A percentile compares a stretch with the other conserved stretches of the same genome.
Evolutionary conservation across 2,329 filamentous ascomycete genomes (phyloP).

Genomic region (Monosporascus sp.): DNA sequence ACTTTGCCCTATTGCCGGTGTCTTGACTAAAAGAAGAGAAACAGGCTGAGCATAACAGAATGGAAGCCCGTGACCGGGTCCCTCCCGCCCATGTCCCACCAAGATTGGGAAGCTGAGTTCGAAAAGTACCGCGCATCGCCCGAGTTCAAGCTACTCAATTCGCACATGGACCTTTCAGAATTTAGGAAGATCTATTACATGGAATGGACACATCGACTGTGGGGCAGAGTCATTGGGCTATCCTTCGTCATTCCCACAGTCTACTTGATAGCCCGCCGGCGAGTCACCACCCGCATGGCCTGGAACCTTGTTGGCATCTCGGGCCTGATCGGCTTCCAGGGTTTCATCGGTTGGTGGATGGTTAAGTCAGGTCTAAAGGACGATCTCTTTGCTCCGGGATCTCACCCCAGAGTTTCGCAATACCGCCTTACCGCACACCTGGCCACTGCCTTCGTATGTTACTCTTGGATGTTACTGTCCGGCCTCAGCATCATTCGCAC

Average conservation of each 20-base stretch:
- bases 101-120: conserved; percentile 91
- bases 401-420: conserved; percentile 88
- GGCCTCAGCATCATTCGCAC: conserved; percentile 80
- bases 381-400: conserved; percentile 87
- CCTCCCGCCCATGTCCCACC: conserved; percentile 70
- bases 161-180: conserved; percentile 85
- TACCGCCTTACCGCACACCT: conserved; percentile 89
- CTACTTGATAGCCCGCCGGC: conserved; percentile 79
- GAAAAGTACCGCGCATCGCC: conserved; percentile 87
- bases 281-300: conserved; percentile 75
- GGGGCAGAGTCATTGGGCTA: conserved; percentile 87
- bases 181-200: conserved; percentile 99
- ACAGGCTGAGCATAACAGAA: conserved; percentile 93
- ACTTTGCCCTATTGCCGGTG: too few relatives aligned
- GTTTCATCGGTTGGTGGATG: conserved; percentile 99
- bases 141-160: conserved; percentile 88
- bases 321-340: conserved; percentile 87
- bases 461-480: conserved; percentile 89
- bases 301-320: conserved; percentile 76
- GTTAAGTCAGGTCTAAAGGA: conserved; percentile 94
- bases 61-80: conserved; percentile 96
- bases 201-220: conserved; percentile 96
- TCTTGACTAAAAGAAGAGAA: neutral
- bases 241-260: conserved; percentile 82
- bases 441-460: conserved; percentile 86